These are phyloP conservation scores for Botrytis paeoniae DNA, from an alignment of 2,329 filamentous ascomycete genomes.

Conservation along the genomic window DNA sequence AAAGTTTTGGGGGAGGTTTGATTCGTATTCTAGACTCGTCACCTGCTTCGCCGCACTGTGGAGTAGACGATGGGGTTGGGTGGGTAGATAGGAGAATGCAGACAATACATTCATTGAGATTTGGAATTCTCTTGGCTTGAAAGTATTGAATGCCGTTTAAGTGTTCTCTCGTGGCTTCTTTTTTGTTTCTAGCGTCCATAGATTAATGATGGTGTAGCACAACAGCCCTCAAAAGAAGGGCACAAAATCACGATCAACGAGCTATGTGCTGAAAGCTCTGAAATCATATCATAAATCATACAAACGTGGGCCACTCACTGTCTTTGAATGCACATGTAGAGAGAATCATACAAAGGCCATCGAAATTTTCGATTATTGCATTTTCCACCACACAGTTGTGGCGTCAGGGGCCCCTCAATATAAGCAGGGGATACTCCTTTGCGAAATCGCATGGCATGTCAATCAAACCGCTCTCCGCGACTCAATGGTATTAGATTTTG, in stretches of 20 bases:
- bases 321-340: not conserved
- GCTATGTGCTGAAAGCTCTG: not conserved
- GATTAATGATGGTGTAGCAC: not conserved
- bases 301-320: not conserved
- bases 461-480: not conserved
- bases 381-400: not conserved
- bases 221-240: not conserved
- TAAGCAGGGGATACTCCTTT: not conserved
- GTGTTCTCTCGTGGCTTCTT: not conserved
- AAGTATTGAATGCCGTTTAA: not conserved
- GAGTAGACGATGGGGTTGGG: not conserved
- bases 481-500: constrained; percentile 28
- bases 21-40: constrained; percentile 13
- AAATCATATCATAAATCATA: not conserved
- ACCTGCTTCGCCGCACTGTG: constrained; percentile 3
- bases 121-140: not conserved
- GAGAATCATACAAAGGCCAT: not conserved
- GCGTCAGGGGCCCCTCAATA: not conserved
- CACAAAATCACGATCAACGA: not conserved
- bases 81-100: not conserved
- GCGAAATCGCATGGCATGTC: not conserved
- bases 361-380: not conserved
- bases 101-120: not conserved
- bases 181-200: not conserved
- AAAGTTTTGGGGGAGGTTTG: not conserved